Evolutionary conservation across 2,329 filamentous ascomycete genomes (phyloP), one percentile per base, ranked within the genome.

Genomic region (Arthrobotrys entomopaga): DNA sequence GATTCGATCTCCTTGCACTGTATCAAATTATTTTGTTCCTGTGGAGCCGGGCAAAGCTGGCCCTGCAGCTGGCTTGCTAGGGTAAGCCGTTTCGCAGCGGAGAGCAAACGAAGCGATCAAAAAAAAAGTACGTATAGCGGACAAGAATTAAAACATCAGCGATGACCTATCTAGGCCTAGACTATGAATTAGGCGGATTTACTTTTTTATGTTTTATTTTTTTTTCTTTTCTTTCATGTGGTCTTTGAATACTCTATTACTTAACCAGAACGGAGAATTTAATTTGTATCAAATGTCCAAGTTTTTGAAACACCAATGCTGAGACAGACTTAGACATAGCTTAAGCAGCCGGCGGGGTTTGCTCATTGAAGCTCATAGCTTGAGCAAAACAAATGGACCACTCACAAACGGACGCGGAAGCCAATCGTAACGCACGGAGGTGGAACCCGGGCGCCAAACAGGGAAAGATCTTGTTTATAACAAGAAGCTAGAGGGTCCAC

Each of bases 361-460:
- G 48, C 26, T n/a, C n/a, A n/a, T n/a, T n/a, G 29, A 34, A 34
- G 29, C 42, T 38, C 54, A 22, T 34, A 57, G 26, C 56, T 60
- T 5, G 40, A 13, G 48, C 24, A 42, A 22, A 48, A 8, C 19
- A 53, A 42, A 34, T 46, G 34, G 34, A 42, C 61, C 60, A 61
- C 24, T 58, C 46, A 72, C 11, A 72, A 59, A n/a, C 38, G 42
- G 34, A 49, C 40, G 15, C 65, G 24, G 16, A 56, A 42, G 7
- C 40, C 66, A 66, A 46, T 49, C 16, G 24, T 34, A 63, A 59
- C 43, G 52, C 58, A 59, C 46, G 15, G 20, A 57, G 48, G 70
- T 74, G 70, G 29, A 56, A 49, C 59, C 56, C 63, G 43, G 69
- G 61, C 70, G 70, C 63, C 58, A 74, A 67, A 74, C 57, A 50